Evolutionary conservation across 129 eudicot species (phyloP), one percentile per base, ranked within the genome.

Genomic region (Flaveria brownii): DNA sequence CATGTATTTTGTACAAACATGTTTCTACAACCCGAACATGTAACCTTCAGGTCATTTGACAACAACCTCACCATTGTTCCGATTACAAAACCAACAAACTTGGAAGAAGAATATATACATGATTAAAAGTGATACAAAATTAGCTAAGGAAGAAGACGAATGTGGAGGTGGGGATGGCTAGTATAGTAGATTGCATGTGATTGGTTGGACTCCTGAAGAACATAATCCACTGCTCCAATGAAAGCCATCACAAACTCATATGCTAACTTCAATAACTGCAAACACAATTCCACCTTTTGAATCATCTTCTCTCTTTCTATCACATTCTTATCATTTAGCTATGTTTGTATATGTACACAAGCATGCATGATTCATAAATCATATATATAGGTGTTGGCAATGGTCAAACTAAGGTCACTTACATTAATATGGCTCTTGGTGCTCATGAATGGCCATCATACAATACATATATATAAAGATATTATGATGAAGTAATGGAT

Each of bases 131-230:
- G 55, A 23, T 1, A 41, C 23, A 0, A 64, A 7, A 22, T 59
- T 79, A 45, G 65, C 74, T 74, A 80, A 22, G 87, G 86, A 82
- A 89, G 82, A 82, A 89, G 77, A 39, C 88, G 90, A 18, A 82
- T 55, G 46, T 78, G 79, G 20, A 88, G 84, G 74, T 59, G 68
- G 9, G 80, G 69, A 71, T 75, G 68, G 68, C 45, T 20, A 47
- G 88, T 42, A 65, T 64, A 26, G 36, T 36, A 17, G 47, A 66
- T 15, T 12, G 72, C 25, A 2, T 22, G 56, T n/a, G 79, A 75
- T 45, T 75, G 70, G 20, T 68, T 51, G 57, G 57, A 2, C 23
- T 72, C 69, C 15, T 77, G 75, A 26, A 85, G 42, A 18, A 85
- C 83, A 17, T 69, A 70, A 7, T 77, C 76, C 33, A 86, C 79